A percentile compares a stretch with the other conserved stretches of the same genome.
Evolutionary conservation across 257 asterid genomes (phyloP).

Genomic region (Solanum chaucha): DNA sequence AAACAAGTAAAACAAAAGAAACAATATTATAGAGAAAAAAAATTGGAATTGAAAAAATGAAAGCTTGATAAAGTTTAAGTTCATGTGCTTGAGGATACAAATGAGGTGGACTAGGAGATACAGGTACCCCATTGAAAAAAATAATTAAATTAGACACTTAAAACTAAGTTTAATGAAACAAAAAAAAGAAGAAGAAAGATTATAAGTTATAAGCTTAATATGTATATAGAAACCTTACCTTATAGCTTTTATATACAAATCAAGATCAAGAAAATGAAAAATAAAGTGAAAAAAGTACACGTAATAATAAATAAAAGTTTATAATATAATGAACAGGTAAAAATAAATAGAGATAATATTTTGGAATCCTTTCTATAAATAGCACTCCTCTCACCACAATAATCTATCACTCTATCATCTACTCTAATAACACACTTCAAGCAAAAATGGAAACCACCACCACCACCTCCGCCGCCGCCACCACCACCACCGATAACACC

Average conservation of each 20-base stretch:
- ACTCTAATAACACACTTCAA: background rate
- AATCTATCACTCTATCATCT: background rate
- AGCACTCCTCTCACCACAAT: background rate
- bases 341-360: fast-evolving
- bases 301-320: no score
- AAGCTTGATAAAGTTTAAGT: slow-evolving; percentile 67
- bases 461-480: slow-evolving; percentile 6
- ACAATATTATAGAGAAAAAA: slow-evolving; percentile 59
- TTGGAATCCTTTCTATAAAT: background rate
- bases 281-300: no score
- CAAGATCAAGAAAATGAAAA: no score
- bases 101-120: slow-evolving; percentile 32
- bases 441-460: background rate
- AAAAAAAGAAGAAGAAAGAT: no score
- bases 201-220: no score
- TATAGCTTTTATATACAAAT: no score
- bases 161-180: background rate
- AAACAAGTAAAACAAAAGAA: slow-evolving; percentile 63
- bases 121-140: slow-evolving; percentile 21
- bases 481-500: background rate
- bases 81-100: slow-evolving; percentile 62
- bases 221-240: no score
- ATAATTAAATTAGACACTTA: background rate
- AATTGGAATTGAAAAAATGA: slow-evolving; percentile 68
- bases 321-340: no score